Conservation (phyloP, 2,329 filamentous ascomycete species). For the Exophiala phaeomuriformis region DNA sequence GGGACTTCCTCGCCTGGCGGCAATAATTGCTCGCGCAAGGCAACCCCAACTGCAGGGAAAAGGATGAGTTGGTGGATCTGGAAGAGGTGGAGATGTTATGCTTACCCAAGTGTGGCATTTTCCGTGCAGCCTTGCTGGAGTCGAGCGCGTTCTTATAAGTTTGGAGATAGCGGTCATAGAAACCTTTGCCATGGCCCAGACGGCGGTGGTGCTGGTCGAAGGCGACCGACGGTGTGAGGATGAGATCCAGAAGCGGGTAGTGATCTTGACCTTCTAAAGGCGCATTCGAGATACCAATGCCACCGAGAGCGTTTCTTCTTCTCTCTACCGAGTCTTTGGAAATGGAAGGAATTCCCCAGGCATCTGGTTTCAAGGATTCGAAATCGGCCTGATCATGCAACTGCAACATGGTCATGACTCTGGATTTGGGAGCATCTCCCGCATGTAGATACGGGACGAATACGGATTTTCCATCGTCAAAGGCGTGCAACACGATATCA, state of each 20-base stretch:
- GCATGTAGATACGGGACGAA: slow-evolving; percentile 82
- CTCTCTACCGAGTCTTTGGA: slow-evolving; percentile 55
- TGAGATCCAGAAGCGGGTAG: slow-evolving; percentile 61
- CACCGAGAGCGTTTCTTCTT: slow-evolving; percentile 67
- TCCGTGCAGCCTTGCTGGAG: slow-evolving; percentile 30
- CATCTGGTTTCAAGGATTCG: slow-evolving; percentile 65
- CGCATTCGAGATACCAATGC: slow-evolving; percentile 29
- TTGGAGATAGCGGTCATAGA: slow-evolving; percentile 89
- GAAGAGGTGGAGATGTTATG: slow-evolving; percentile 23
- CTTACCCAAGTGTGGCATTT: slow-evolving; percentile 56
- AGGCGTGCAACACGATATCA: slow-evolving; percentile 71
- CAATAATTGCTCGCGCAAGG: slow-evolving; percentile 79
- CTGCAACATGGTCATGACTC: slow-evolving; percentile 93
- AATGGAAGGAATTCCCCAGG: slow-evolving; percentile 92
- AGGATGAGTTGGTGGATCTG: slow-evolving; percentile 28
- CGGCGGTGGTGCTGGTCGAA: slow-evolving; percentile 72
- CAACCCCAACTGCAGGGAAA: slow-evolving; percentile 59
- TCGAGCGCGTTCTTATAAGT: slow-evolving; percentile 52
- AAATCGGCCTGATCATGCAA: slow-evolving; percentile 69
- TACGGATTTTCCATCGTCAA: slow-evolving; percentile 70
- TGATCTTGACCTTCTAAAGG: slow-evolving; percentile 23
- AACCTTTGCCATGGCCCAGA: slow-evolving; percentile 90
- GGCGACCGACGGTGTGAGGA: slow-evolving; percentile 86
- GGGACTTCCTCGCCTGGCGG: slow-evolving; percentile 59
- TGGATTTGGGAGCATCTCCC: slow-evolving; percentile 38